These are phyloP conservation scores for Tulasnella sp. DNA, from an alignment of 768 basidiomycete genomes.

Conservation along the genomic window DNA sequence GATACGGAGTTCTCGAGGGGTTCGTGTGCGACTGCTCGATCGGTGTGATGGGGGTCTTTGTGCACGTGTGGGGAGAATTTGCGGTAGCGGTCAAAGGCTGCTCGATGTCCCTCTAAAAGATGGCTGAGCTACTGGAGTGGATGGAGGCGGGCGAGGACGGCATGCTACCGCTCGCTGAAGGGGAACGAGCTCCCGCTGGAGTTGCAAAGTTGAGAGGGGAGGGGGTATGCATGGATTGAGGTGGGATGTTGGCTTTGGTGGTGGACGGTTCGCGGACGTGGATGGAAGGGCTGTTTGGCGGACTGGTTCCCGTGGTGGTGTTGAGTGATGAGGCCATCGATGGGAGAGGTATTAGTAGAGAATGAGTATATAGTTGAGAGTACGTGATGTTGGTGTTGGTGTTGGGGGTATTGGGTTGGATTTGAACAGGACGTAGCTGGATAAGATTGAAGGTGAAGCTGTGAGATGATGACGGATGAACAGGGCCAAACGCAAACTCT, in stretches of 20 bases:
- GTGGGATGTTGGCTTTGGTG: not conserved
- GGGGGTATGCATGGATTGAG: conserved; percentile 4
- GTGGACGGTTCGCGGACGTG: not conserved
- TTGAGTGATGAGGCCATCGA: too few relatives aligned
- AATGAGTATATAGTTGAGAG: too few relatives aligned
- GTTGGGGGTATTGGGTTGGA: too few relatives aligned
- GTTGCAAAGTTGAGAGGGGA: conserved; percentile 10
- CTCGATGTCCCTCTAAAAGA: conserved; percentile 23
- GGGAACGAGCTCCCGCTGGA: not conserved
- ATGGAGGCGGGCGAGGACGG: conserved; percentile 22
- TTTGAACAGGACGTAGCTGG: not conserved
- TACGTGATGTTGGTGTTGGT: too few relatives aligned
- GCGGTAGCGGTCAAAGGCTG: not conserved
- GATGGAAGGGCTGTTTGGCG: not conserved
- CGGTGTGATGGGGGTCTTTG: conserved; percentile 18
- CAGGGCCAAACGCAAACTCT: not conserved
- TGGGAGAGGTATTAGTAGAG: too few relatives aligned
- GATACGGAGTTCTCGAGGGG: conserved; percentile 16
- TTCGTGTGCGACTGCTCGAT: conserved; percentile 19
- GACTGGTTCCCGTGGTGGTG: not conserved
- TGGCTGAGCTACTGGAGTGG: conserved; percentile 22
- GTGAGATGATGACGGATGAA: not conserved
- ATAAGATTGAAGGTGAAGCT: not conserved
- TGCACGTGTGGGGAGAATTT: not conserved
- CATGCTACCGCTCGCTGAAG: conserved; percentile 6